A percentile compares a stretch with the other conserved stretches of the same genome.
Evolutionary conservation across 164 flowering plant species (phyloP).

Genomic region (Platanus orientalis): DNA sequence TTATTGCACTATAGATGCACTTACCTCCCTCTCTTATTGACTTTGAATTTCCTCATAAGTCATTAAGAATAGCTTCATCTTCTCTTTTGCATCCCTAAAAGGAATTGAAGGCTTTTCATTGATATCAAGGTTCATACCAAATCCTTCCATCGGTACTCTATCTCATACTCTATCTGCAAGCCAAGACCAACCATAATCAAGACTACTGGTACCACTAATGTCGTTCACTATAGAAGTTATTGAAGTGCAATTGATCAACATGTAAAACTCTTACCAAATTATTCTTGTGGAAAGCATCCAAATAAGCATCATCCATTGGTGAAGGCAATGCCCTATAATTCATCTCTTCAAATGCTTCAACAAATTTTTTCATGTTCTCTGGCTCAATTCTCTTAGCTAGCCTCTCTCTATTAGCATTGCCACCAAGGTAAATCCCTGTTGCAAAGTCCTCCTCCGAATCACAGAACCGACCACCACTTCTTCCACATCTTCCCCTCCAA

Average conservation of each 20-base stretch:
- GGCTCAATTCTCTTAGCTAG: slow-evolving; percentile 48
- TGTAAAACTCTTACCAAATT: slow-evolving; percentile 44
- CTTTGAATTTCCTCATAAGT: slow-evolving; percentile 71
- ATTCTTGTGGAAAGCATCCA: slow-evolving; percentile 63
- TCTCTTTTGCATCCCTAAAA: slow-evolving; percentile 76
- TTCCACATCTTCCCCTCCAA: slow-evolving; percentile 20
- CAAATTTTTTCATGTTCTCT: slow-evolving; percentile 44
- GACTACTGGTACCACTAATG: neutral
- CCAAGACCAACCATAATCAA: slow-evolving; percentile 6
- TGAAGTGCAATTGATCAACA: neutral
- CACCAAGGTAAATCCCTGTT: slow-evolving; percentile 36
- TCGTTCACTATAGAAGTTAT: neutral
- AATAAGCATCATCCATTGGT: slow-evolving; percentile 44
- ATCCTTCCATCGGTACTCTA: slow-evolving; percentile 78
- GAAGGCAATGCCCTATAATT: slow-evolving; percentile 49
- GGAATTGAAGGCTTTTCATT: slow-evolving; percentile 82
- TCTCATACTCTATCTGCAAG: slow-evolving; percentile 79
- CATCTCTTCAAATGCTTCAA: slow-evolving; percentile 59
- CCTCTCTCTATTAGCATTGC: slow-evolving; percentile 56
- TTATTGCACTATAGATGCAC: no score
- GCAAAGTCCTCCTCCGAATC: slow-evolving; percentile 25
- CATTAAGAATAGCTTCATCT: slow-evolving; percentile 85
- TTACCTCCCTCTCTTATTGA: slow-evolving; percentile 94
- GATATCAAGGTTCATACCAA: slow-evolving; percentile 70
- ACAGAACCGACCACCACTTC: neutral